Evolutionary conservation across 345 rosid species (phyloP).

Genomic region (Nephelium lappaceum): DNA sequence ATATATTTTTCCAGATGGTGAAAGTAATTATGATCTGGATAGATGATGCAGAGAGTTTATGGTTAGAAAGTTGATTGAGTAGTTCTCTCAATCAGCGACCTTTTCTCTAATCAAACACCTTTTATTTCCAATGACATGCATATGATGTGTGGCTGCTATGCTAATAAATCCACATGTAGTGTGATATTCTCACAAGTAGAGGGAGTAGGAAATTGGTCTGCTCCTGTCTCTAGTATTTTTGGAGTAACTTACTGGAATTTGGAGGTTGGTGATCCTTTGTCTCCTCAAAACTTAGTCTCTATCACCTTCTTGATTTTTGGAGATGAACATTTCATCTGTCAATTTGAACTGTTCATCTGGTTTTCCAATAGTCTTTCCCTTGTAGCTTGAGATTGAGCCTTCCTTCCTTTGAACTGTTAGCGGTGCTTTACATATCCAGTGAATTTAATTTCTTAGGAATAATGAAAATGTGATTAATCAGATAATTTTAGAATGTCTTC

Average conservation of each 20-base stretch:
- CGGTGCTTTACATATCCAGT: not conserved
- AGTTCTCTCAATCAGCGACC: not conserved
- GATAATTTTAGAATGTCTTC: not conserved
- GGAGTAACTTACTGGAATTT: not conserved
- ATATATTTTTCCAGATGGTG: not conserved
- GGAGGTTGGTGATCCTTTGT: not conserved
- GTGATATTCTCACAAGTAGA: not conserved
- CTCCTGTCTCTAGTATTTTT: not conserved
- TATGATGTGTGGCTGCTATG: not conserved
- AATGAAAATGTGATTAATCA: not conserved
- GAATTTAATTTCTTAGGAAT: not conserved
- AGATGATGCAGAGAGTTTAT: not conserved
- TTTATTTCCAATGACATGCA: not conserved
- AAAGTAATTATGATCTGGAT: not conserved
- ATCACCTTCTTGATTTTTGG: not conserved
- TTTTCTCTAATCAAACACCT: not conserved
- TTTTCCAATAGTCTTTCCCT: not conserved
- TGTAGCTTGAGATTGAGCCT: conserved; percentile 9
- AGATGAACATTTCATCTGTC: not conserved
- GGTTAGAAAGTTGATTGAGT: not conserved
- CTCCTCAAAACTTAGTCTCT: not conserved
- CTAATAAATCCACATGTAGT: not conserved
- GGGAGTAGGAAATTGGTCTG: not conserved
- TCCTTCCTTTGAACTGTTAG: not conserved
- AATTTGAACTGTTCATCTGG: not conserved